Percentiles rank a stretch among this genome's conserved stretches.
Evolutionary conservation across 139 green algal genomes (phyloP).

Genomic region (Dunaliella primolecta): DNA sequence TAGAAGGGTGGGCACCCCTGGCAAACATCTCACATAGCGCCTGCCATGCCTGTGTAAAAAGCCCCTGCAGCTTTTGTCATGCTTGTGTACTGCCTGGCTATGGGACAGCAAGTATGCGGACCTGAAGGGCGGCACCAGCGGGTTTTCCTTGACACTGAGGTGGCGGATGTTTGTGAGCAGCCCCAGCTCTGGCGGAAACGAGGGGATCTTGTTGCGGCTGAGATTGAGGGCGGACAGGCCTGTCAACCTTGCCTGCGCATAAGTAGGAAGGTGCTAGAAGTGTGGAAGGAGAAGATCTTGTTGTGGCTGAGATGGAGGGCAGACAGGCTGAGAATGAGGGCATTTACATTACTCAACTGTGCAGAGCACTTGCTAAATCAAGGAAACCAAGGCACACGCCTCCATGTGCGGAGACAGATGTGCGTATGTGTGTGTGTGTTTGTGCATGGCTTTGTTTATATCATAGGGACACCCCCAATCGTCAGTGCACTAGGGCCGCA

Average conservation of each 20-base stretch:
- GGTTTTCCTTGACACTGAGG: constrained; percentile 28
- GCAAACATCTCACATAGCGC: too few species aligned
- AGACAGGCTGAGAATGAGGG: constrained; percentile 36
- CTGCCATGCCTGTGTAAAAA: too few species aligned
- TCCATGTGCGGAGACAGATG: not conserved
- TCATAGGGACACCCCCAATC: too few species aligned
- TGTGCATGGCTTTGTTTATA: not conserved
- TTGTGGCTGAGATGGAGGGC: constrained; percentile 42
- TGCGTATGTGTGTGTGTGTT: not conserved
- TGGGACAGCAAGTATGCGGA: too few species aligned
- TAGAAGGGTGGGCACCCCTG: too few species aligned
- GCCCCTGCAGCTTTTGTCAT: too few species aligned
- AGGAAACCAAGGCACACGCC: too few species aligned
- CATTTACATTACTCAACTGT: too few species aligned
- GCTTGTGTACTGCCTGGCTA: too few species aligned
- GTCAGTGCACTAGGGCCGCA: too few species aligned
- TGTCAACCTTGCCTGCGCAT: constrained; percentile 18
- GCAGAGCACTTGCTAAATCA: too few species aligned
- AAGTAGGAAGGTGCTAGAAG: too few species aligned
- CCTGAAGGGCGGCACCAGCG: constrained; percentile 18
- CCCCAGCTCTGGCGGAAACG: constrained; percentile 27
- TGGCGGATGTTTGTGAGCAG: constrained; percentile 23
- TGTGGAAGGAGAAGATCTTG: constrained; percentile 27
- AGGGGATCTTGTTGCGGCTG: constrained; percentile 29
- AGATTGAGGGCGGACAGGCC: constrained; percentile 46